Percentiles rank a stretch among this genome's conserved stretches.
These are phyloP conservation scores for Begonia fuchsioides DNA, from an alignment of 306 rosid species.

Conservation along the genomic window DNA sequence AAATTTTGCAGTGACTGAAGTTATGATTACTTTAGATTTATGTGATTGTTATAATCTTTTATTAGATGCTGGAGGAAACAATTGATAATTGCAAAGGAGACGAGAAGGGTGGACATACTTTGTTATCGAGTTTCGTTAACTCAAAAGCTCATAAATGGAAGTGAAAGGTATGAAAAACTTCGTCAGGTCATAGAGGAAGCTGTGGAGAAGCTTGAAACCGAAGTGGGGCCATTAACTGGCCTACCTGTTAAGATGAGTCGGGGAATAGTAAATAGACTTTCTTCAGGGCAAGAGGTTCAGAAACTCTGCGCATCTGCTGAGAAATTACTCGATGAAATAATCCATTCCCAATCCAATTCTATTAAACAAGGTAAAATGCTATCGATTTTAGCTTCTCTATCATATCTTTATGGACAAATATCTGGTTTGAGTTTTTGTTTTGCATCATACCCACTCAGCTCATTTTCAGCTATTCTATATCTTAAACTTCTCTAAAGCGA, in stretches of 20 bases:
- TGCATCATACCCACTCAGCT: too few species aligned
- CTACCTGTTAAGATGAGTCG: constrained; percentile 79
- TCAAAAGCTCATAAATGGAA: constrained; percentile 73
- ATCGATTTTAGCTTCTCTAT: background rate
- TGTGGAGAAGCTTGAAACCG: constrained; percentile 71
- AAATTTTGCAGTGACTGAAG: too few species aligned
- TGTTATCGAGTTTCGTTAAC: constrained; percentile 80
- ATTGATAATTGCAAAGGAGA: constrained; percentile 55
- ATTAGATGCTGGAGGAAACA: constrained; percentile 82
- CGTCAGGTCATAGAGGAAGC: constrained; percentile 55
- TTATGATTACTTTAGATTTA: too few species aligned
- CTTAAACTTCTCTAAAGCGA: too few species aligned
- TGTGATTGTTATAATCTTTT: background rate
- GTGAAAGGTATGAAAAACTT: constrained; percentile 40
- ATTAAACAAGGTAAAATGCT: constrained; percentile 35
- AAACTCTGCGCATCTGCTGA: constrained; percentile 66
- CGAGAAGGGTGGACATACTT: constrained; percentile 85
- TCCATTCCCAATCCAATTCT: constrained; percentile 15
- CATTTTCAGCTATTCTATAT: too few species aligned
- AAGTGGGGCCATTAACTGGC: constrained; percentile 71
- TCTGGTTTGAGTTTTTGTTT: too few species aligned
- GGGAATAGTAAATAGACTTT: constrained; percentile 94
- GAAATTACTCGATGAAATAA: constrained; percentile 36
- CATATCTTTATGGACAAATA: background rate
- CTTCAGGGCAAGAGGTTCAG: constrained; percentile 95